Evolutionary conservation across 208 protist species (phyloP).

Genomic region (Porcisia hertigi): DNA sequence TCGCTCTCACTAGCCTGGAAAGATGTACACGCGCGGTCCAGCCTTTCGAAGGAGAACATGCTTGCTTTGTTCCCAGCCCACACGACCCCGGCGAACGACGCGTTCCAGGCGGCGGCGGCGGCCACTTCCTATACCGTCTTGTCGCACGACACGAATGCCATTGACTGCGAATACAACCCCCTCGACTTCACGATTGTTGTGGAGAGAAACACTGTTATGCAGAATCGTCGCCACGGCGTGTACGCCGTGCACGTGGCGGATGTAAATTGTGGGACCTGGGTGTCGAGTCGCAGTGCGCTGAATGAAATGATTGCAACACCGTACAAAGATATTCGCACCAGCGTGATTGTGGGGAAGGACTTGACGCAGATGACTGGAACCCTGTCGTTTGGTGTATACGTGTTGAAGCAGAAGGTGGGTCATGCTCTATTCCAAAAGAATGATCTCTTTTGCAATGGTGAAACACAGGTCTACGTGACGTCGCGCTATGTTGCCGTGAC

Average conservation of each 20-base stretch:
- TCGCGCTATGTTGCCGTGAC: constrained; percentile 67
- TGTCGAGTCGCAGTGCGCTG: constrained; percentile 36
- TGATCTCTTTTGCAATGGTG: constrained; percentile 55
- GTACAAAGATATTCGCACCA: constrained; percentile 47
- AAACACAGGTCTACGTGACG: constrained; percentile 57
- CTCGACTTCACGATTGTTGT: constrained; percentile 45
- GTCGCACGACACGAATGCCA: constrained; percentile 11
- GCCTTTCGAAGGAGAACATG: background rate
- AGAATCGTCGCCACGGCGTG: constrained; percentile 55
- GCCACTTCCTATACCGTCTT: background rate
- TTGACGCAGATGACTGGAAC: constrained; percentile 13
- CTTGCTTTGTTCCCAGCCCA: background rate
- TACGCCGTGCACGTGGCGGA: constrained; percentile 73
- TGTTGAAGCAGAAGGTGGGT: constrained; percentile 34
- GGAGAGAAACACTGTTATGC: constrained; percentile 62
- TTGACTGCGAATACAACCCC: constrained; percentile 7
- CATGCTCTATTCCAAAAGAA: constrained; percentile 64
- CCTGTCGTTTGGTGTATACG: constrained; percentile 38
- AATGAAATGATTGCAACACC: constrained; percentile 35
- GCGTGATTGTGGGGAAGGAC: constrained; percentile 39
- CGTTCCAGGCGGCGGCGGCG: background rate
- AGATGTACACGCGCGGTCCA: background rate
- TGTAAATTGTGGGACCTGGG: constrained; percentile 35
- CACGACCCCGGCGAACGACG: background rate
- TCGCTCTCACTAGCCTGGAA: background rate